Evolutionary conservation across 1,284 basidiomycete species (phyloP), one percentile per base, ranked within the genome.

Genomic region (Trametes hirsuta): DNA sequence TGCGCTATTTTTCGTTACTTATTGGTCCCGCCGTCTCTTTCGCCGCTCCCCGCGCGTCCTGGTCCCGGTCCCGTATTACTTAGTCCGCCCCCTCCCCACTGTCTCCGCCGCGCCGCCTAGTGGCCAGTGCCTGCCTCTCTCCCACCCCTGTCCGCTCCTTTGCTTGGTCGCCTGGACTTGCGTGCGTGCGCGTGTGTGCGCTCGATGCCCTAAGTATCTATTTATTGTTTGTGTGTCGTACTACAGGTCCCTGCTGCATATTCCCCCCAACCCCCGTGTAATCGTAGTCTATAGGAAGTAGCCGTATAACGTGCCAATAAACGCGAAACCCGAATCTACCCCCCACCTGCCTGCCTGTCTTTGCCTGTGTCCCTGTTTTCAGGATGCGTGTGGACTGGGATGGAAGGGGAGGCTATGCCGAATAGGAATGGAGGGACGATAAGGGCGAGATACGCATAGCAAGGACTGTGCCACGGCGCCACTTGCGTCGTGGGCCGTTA

Each of bases 271-370:
- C 59, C 54, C 50, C 55, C 55, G 48, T 68, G 66, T 68, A 69
- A 68, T 69, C 62, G 65, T 69, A 69, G 68, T 60, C 63, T 68
- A 69, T 64, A 68, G 65, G 68, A 69, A 67, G 62, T 62, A 67
- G 61, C 66, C 64, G 58, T 65, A 62, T 59, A 62, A 61, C 55
- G 62, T 63, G 62, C 63, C 49, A 67, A 69, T 62, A 63, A 65
- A 64, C 45, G 63, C 59, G 63, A 66, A 65, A 56, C 44, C 30
- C 39, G 46, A 53, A 49, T 11, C 18, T 18, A 18, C 21, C 24
- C 11, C 4, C 22, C 46, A 8, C 21, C 15, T 36, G 15, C n/a
- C 3, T 47, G 47, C 14, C 8, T 18, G 41, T 15, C 9, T 48
- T 15, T 35, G 34, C n/a, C 25, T 34, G 21, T 18, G 42, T 11